These are phyloP conservation scores for Flaveria brownii DNA, from an alignment of 129 eudicot species.

Conservation along the genomic window DNA sequence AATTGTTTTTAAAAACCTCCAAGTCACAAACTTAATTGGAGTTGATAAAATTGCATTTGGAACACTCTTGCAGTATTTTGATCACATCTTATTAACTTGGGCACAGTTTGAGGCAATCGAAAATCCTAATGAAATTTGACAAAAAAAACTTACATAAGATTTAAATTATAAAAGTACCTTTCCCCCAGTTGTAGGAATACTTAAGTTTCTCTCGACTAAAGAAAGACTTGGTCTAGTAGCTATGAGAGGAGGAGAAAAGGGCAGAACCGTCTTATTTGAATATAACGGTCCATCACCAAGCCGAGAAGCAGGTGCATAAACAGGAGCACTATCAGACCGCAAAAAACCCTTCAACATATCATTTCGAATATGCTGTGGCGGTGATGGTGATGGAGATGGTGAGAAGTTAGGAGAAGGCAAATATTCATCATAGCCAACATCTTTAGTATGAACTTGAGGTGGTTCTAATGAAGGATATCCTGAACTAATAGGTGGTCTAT, in stretches of 20 bases:
- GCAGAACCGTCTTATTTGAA: slow-evolving; percentile 45
- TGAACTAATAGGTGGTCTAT: slow-evolving; percentile 56
- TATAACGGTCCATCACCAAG: slow-evolving; percentile 46
- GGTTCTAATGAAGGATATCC: slow-evolving; percentile 50
- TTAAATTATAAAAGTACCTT: slow-evolving; percentile 50
- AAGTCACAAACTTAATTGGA: background rate
- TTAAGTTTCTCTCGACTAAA: slow-evolving; percentile 46
- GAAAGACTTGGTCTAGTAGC: slow-evolving; percentile 44
- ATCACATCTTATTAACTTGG: background rate
- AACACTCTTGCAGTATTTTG: background rate
- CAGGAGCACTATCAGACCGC: slow-evolving; percentile 81
- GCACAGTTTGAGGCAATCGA: background rate
- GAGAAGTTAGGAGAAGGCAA: slow-evolving; percentile 66
- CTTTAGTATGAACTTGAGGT: slow-evolving; percentile 45
- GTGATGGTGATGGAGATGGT: slow-evolving; percentile 79
- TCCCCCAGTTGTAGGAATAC: slow-evolving; percentile 43
- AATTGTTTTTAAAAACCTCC: background rate
- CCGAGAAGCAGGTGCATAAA: slow-evolving; percentile 57
- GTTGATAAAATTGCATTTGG: background rate
- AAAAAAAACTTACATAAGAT: background rate
- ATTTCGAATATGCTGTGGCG: slow-evolving; percentile 63
- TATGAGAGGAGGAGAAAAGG: slow-evolving; percentile 62
- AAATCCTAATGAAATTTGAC: background rate
- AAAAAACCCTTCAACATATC: slow-evolving; percentile 48
- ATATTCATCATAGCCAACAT: slow-evolving; percentile 61